Conservation (phyloP, 805 yeast genomes). For the Diddensiella transvaalensis region DNA sequence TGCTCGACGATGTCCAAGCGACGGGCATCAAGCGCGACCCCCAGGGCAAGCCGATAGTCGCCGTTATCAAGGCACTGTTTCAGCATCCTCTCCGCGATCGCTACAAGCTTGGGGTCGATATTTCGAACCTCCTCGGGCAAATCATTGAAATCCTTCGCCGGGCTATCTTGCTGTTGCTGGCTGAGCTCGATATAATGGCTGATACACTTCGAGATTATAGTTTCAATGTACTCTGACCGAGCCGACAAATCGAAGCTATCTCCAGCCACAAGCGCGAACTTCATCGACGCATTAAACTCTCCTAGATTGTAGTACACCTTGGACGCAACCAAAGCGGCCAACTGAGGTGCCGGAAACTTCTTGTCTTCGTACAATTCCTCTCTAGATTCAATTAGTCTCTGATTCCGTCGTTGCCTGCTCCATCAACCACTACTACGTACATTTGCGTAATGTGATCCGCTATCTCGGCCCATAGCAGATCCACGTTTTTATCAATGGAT, state of each 20-base stretch:
- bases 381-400: slow-evolving; percentile 15
- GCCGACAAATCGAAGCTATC: slow-evolving; percentile 71
- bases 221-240: slow-evolving; percentile 82
- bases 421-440: slow-evolving; percentile 18
- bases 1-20: slow-evolving; percentile 74
- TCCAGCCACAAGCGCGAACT: slow-evolving; percentile 82
- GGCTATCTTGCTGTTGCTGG: slow-evolving; percentile 44
- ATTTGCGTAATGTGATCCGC: slow-evolving; percentile 85
- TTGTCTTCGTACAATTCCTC: slow-evolving; percentile 90
- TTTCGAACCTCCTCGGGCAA: slow-evolving; percentile 19
- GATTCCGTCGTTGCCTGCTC: slow-evolving; percentile 4
- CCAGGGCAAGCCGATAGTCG: slow-evolving; percentile 79
- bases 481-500: slow-evolving; percentile 76
- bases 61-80: slow-evolving; percentile 66
- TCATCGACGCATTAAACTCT: slow-evolving; percentile 86
- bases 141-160: slow-evolving; percentile 28
- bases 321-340: slow-evolving; percentile 91
- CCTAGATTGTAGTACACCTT: slow-evolving; percentile 90
- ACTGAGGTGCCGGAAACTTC: slow-evolving; percentile 64
- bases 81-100: slow-evolving; percentile 83
- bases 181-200: slow-evolving; percentile 71
- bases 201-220: slow-evolving; percentile 90
- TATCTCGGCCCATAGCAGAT: slow-evolving; percentile 95
- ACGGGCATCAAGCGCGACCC: slow-evolving; percentile 84
- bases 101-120: slow-evolving; percentile 60